Base-by-base conservation (phyloP, 73 alveolate genomes). In the Blepharisma stoltei region DNA sequence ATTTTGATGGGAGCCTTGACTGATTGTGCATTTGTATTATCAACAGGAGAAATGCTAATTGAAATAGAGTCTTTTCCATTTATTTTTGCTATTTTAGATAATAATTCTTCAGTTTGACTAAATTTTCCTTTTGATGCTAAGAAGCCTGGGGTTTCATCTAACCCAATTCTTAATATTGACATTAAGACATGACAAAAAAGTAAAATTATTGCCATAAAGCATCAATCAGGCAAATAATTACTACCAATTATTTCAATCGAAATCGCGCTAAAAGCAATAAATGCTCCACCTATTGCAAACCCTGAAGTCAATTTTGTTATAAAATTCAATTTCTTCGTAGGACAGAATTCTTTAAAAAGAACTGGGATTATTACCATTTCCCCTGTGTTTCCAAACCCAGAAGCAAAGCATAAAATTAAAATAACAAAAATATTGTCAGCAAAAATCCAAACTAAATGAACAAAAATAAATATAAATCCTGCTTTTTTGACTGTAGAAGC, bases 351-450 rank as follows among this genome's bases (percentile, higher is more conserved):
- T 8, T 25, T 14, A 60, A 60, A 60, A 1, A 60, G 4, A 14
- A 38, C 21, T 18, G 65, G 65, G 23, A 11, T 20, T 52, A 52
- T 52, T 14, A 20, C 66, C 66, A 52, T 52, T 60, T 60, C 73
- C 18, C 73, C 73, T 60, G 73, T 9, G 18, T 14, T 20, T n/a
- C 73, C 45, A 25, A 60, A 60, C 18, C 73, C 73, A 9, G 23
- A 25, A 60, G 23, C 48, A 60, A 20, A 60, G 18, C 14, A 18
- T 25, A n/a, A n/a, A 8, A n/a, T 47, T 14, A 38, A n/a, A 8
- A 60, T 25, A 8, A 60, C 4, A 25, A 60, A 60, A 14, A 9
- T n/a, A 25, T 60, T 60, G 14, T 8, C 18, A 9, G 73, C 14
- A 8, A 60, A 38, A 38, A 25, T 18, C 2, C 14, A 18, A 1